Base-by-base conservation (phyloP, 306 rosid genomes). In the Carpinus viminea region DNA sequence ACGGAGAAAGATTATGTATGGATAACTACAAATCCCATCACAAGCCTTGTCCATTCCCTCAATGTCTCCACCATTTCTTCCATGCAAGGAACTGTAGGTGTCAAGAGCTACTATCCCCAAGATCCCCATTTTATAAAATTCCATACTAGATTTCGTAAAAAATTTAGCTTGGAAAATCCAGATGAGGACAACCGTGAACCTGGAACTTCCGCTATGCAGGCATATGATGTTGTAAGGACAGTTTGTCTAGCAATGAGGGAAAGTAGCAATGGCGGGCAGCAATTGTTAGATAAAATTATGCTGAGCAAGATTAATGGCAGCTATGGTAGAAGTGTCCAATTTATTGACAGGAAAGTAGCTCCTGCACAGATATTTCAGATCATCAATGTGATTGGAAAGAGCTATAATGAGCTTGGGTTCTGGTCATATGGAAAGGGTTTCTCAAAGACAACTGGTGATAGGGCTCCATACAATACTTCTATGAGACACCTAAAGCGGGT, bases 21-120 rank as follows among this genome's bases (percentile, higher is more conserved):
- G 93, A 88, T 90, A 77, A 82, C 87, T 11, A 84, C 90, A 16
- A 86, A 86, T 52, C 70, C 85, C 45, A 60, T 86, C 71, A 83
- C 93, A 36, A 83, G 80, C 76, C 85, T 86, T 77, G 80, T 83
- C n/a, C 76, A 88, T 81, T 86, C 89, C 76, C 80, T 88, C 81
- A 78, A 83, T 79, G 73, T 83, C 52, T 86, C 91, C 50, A 74
- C 75, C 36, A 34, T 78, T 59, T 82, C 86, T 65, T 56, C 80
- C 15, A 83, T 86, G 88, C 90, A 86, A 77, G 93, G 93, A 18
- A 72, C 83, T 65, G n/a, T 90, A 15, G 89, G 91, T 21, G 65
- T 86, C 31, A 82, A 82, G 82, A 79, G 86, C 80, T 82, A 80
- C 77, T 60, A 80, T 21, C 79, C 83, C 0, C 53, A 4, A 7